Evolutionary conservation across 768 basidiomycete genomes (phyloP).

Genomic region (Rubroboletus pulcherrimus): DNA sequence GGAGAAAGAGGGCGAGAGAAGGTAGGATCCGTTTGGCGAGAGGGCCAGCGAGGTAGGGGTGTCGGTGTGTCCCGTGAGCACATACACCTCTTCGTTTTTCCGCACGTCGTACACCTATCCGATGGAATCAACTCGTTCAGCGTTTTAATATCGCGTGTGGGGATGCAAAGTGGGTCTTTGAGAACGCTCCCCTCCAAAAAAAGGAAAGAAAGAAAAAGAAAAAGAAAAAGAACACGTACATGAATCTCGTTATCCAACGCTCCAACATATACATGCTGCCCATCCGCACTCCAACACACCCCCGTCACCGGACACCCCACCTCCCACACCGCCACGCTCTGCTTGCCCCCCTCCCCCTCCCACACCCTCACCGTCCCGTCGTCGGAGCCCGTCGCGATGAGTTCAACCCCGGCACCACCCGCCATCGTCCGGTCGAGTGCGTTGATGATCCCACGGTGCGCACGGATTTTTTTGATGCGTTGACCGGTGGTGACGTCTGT

Average conservation of each 20-base stretch:
- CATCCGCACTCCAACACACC: conserved; percentile 91
- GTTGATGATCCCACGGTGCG: conserved; percentile 91
- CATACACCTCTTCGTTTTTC: conserved; percentile 76
- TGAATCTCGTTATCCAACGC: conserved; percentile 96
- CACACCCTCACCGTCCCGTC: conserved; percentile 91
- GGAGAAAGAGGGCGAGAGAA: conserved; percentile 89
- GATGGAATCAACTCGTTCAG: background rate
- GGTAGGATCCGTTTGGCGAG: conserved; percentile 82
- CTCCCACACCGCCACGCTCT: conserved; percentile 75
- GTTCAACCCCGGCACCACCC: conserved; percentile 77
- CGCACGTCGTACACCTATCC: conserved; percentile 84
- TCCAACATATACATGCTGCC: conserved; percentile 83
- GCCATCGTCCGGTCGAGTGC: conserved; percentile 82
- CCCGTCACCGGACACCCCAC: conserved; percentile 88
- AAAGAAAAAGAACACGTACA: conserved; percentile 43
- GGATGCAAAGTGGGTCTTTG: background rate
- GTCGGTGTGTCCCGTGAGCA: conserved; percentile 82
- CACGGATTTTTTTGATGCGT: conserved; percentile 75
- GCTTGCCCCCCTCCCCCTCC: conserved; percentile 78
- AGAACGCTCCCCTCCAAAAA: no score
- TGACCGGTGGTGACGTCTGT: conserved; percentile 83
- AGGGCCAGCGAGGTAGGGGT: conserved; percentile 92
- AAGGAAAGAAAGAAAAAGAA: no score
- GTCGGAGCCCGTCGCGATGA: conserved; percentile 85
- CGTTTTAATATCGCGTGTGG: no score